These are phyloP conservation scores for Liriodendron chinense DNA, from an alignment of 164 flowering plant species.

Conservation along the genomic window DNA sequence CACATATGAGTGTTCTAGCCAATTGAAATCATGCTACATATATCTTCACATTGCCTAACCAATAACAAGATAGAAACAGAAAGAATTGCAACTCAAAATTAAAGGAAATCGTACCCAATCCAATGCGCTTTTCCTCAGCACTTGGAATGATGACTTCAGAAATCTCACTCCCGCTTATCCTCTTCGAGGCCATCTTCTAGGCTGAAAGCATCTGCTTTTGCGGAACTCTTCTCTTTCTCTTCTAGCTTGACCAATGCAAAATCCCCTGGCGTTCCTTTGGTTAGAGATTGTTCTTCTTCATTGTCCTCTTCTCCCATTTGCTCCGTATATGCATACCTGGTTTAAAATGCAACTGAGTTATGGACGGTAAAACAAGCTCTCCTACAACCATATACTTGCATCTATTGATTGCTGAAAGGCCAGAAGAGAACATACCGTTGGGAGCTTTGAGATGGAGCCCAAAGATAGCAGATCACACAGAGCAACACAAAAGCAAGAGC, in stretches of 20 bases:
- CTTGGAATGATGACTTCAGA: neutral
- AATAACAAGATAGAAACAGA: neutral
- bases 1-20: neutral
- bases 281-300: slow-evolving; percentile 67
- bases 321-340: slow-evolving; percentile 79
- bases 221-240: slow-evolving; percentile 29
- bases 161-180: slow-evolving; percentile 50
- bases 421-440: slow-evolving; percentile 46
- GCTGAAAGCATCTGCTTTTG: slow-evolving; percentile 14
- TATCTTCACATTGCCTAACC: neutral
- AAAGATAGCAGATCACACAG: slow-evolving; percentile 84
- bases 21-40: neutral
- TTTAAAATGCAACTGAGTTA: neutral
- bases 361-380: too few species aligned
- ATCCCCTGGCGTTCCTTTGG: slow-evolving; percentile 47
- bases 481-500: slow-evolving; percentile 72
- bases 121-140: neutral
- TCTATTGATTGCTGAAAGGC: neutral
- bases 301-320: slow-evolving; percentile 61
- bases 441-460: slow-evolving; percentile 96
- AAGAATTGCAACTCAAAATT: neutral
- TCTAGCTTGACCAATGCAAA: slow-evolving; percentile 59
- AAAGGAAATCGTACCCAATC: neutral
- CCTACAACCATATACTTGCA: too few species aligned
- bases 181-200: slow-evolving; percentile 47